phyloP scores from a whole-genome alignment of 495 filamentous ascomycete genomes.

The Neurospora sp. region DNA sequence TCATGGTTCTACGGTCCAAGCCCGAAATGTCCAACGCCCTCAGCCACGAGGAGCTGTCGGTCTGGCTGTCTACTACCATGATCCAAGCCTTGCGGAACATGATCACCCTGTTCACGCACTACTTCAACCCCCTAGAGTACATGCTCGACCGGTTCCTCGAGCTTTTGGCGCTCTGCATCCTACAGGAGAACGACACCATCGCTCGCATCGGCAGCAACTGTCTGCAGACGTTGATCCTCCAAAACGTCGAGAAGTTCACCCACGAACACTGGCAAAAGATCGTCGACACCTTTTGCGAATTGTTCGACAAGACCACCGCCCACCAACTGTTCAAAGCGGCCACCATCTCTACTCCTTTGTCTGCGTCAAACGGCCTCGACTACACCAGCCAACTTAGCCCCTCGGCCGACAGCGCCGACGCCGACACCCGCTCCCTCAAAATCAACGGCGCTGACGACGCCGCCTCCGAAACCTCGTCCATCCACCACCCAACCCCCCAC shows the following conservation, averaged over 20 bases:
- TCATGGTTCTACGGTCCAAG: slow-evolving; percentile 91
- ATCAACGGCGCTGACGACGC: slow-evolving; percentile 45
- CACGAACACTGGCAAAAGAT: slow-evolving; percentile 86
- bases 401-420: slow-evolving; percentile 24
- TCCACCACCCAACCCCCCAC: slow-evolving; percentile 11
- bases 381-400: slow-evolving; percentile 32
- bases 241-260: slow-evolving; percentile 86
- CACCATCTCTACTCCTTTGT: slow-evolving; percentile 42
- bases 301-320: slow-evolving; percentile 90
- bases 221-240: slow-evolving; percentile 87
- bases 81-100: slow-evolving; percentile 97
- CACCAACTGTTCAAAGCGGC: slow-evolving; percentile 87
- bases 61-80: slow-evolving; percentile 99
- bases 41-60: slow-evolving; percentile 89
- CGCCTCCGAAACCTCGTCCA: slow-evolving; percentile 13
- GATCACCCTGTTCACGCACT: slow-evolving; percentile 97
- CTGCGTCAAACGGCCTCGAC: slow-evolving; percentile 33
- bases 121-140: slow-evolving; percentile 88
- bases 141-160: slow-evolving; percentile 96
- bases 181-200: slow-evolving; percentile 98
- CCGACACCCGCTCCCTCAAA: slow-evolving; percentile 48
- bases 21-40: slow-evolving; percentile 90
- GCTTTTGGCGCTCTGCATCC: slow-evolving; percentile 88
- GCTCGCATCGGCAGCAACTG: slow-evolving; percentile 97
- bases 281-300: slow-evolving; percentile 86